Evolutionary conservation across 2,329 filamentous ascomycete genomes (phyloP).

Genomic region (Capronia coronata): DNA sequence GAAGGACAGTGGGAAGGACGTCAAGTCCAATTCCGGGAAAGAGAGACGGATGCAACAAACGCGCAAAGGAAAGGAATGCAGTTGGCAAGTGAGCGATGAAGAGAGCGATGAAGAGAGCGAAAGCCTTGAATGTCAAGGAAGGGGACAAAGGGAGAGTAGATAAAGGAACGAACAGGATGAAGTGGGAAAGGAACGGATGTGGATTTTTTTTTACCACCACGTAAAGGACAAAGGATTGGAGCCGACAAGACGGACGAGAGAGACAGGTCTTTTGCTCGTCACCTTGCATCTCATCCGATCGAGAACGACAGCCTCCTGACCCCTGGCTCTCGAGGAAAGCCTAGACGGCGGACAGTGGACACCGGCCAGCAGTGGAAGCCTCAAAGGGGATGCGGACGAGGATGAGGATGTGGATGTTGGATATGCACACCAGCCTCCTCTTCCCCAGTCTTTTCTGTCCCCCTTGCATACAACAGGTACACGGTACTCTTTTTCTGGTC

Average conservation of each 20-base stretch:
- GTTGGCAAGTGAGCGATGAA: neutral
- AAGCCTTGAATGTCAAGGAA: conserved; percentile 4
- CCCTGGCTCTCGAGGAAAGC: no score
- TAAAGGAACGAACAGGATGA: conserved; percentile 10
- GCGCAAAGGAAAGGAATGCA: conserved; percentile 6
- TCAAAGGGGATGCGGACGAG: no score
- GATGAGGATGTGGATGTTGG: no score
- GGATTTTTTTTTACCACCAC: conserved; percentile 8
- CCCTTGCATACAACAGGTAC: no score
- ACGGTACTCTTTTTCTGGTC: no score
- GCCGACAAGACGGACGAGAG: no score
- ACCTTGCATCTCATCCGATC: no score
- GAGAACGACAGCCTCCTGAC: no score
- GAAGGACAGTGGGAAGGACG: conserved; percentile 8
- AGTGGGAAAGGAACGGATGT: conserved; percentile 13
- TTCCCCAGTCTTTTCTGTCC: conserved; percentile 2
- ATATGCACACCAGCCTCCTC: neutral
- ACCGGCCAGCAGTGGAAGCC: no score
- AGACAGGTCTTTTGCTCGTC: no score
- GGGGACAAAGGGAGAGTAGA: conserved; percentile 19
- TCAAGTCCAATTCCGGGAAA: conserved; percentile 10
- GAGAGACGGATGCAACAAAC: no score
- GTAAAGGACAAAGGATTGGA: conserved; percentile 7
- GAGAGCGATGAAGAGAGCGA: conserved; percentile 14
- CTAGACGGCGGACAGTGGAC: no score